Percentiles rank a stretch among this genome's conserved stretches.
These are phyloP conservation scores for Phytophthora cryptogea DNA, from an alignment of 352 stramenopile genomes.

Conservation along the genomic window DNA sequence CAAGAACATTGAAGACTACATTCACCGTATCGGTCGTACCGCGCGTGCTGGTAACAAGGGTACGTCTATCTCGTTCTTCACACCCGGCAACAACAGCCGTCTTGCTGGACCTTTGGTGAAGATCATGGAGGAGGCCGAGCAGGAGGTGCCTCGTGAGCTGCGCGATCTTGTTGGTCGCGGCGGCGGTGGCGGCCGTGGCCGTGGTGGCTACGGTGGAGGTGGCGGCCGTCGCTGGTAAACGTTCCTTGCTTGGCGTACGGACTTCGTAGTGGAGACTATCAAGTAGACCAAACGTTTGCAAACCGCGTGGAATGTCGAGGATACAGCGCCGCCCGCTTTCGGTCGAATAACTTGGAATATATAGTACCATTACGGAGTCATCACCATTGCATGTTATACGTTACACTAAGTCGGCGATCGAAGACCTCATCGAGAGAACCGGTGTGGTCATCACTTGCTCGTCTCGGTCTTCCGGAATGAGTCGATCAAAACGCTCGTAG, in stretches of 20 bases:
- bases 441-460: conserved; percentile 33
- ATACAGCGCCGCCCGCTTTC: conserved; percentile 9
- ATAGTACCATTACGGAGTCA: conserved; percentile 9
- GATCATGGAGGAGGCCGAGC: conserved; percentile 88
- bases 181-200: conserved; percentile 60
- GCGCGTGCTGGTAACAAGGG: conserved; percentile 97
- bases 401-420: conserved; percentile 25
- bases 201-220: conserved; percentile 57
- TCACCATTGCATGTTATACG: not conserved
- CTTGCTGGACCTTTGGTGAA: conserved; percentile 86
- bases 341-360: conserved; percentile 31
- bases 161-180: conserved; percentile 67
- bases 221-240: conserved; percentile 58
- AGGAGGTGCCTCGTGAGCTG: conserved; percentile 90
- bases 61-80: conserved; percentile 95
- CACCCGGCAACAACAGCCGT: conserved; percentile 78
- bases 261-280: conserved; percentile 7
- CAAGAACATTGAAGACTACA: conserved; percentile 99
- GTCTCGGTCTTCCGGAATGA: conserved; percentile 44
- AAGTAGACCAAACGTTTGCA: conserved; percentile 6
- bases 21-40: conserved; percentile 98
- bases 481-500: conserved; percentile 67
- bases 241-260: conserved; percentile 13
- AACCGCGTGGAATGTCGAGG: conserved; percentile 9
- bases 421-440: conserved; percentile 22